phyloP scores from a whole-genome alignment of 2,329 filamentous ascomycete species.

The Talaromyces sp. region DNA sequence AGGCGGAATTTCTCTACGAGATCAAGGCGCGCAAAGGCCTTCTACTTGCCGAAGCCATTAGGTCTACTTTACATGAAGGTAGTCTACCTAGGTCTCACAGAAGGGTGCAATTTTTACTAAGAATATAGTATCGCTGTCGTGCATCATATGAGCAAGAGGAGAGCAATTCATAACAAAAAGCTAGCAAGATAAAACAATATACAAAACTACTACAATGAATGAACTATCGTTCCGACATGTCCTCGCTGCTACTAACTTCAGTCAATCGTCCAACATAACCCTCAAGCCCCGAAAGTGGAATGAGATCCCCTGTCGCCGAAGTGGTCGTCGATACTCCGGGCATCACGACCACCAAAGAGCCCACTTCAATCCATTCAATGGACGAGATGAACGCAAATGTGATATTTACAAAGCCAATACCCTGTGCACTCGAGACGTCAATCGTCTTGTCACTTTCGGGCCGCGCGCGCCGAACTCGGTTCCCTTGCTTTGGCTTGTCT shows the following conservation, averaged over 20 bases:
- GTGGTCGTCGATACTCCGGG: constrained; percentile 52
- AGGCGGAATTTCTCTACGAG: not conserved
- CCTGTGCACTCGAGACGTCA: constrained; percentile 21
- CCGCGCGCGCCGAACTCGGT: constrained; percentile 5
- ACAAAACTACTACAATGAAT: not conserved
- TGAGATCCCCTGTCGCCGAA: constrained; percentile 46
- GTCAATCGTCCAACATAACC: constrained; percentile 56
- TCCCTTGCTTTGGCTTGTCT: constrained; percentile 16
- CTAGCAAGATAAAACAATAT: not conserved
- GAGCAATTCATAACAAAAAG: not conserved
- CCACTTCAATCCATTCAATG: constrained; percentile 56
- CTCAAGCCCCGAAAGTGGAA: constrained; percentile 53
- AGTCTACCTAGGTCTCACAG: not conserved
- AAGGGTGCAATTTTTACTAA: not conserved
- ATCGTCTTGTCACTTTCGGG: constrained; percentile 30
- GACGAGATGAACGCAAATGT: constrained; percentile 57
- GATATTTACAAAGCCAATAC: constrained; percentile 40
- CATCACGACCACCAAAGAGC: constrained; percentile 58
- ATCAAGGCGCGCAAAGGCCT: not conserved
- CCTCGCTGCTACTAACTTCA: constrained; percentile 46
- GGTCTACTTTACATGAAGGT: not conserved
- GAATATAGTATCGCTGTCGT: not conserved
- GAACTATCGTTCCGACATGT: constrained; percentile 66
- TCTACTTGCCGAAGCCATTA: not conserved
- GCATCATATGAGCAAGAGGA: not conserved